Evolutionary conservation across 257 asterid genomes (phyloP), one percentile per base, ranked within the genome.

Genomic region (Gardenia jasminoides): DNA sequence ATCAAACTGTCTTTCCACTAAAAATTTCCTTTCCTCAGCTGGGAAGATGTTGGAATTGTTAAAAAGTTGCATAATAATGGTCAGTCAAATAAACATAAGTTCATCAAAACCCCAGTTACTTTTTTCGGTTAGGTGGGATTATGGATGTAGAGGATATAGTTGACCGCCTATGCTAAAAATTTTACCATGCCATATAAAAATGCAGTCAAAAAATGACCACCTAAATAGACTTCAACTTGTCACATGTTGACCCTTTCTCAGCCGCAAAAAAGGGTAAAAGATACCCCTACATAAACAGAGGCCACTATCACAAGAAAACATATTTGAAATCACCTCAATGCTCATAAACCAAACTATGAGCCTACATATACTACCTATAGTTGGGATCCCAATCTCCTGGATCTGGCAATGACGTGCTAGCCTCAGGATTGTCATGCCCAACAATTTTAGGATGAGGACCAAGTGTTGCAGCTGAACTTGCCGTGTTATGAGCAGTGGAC

Each of bases 311-410:
- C n/a, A 24, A 2, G 36, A 20, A 58, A 58, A 56, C 50, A 41
- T 33, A 58, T 65, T 46, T 9, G 28, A 39, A 19, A 28, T 13
- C 20, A 52, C 22, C 28, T 46, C 19, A 31, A 20, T 48, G 26
- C 36, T 26, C 19, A 54, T n/a, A 33, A 28, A 22, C 46, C 28
- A 46, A 74, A 75, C 20, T 30, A 50, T 50, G n/a, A 66, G 75
- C 64, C 58, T 69, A 26, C 78, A 50, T 66, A 47, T 46, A 52
- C 36, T 86, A 93, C 99, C 99, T 96, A 88, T 96, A 96, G 89
- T 96, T 91, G 88, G 99, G 99, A 85, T 96, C 99, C 99, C 98
- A 96, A 79, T 96, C 99, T 79, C 94, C 99, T 59, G 99, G 99
- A 89, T 96, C 98, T 73, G 98, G 99, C 85, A 93, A 88, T 30